These are phyloP conservation scores for Nakataea oryzae DNA, from an alignment of 2,329 filamentous ascomycete species.

Conservation along the genomic window DNA sequence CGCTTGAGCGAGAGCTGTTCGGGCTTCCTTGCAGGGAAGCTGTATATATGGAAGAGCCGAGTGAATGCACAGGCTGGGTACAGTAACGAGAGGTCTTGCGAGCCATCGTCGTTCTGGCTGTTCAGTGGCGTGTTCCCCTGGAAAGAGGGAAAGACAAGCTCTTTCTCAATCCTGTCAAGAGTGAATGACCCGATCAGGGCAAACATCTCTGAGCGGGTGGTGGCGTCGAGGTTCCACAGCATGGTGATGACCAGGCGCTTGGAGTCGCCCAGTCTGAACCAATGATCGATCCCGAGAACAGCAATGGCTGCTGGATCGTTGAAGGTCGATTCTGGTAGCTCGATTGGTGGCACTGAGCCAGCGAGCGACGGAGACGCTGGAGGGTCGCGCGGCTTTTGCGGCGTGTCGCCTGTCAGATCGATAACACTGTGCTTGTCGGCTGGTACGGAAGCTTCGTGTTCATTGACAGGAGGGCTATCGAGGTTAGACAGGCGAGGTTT, in stretches of 20 bases:
- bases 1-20: neutral
- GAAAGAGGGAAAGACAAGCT: neutral
- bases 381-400: neutral
- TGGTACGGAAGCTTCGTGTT: neutral
- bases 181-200: neutral
- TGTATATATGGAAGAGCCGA: constrained; percentile 14
- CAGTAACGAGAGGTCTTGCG: no score
- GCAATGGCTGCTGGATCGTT: neutral
- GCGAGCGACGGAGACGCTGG: neutral
- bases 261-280: neutral
- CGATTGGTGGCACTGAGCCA: neutral
- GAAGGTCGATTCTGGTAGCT: neutral
- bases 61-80: constrained; percentile 8
- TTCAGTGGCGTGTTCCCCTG: neutral
- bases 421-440: neutral
- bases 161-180: neutral
- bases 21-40: neutral
- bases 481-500: neutral
- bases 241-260: neutral
- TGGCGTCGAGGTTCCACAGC: neutral
- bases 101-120: neutral
- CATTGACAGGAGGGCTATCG: neutral
- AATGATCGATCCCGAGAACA: neutral
- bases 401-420: neutral
- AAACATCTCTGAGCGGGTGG: neutral